These are phyloP conservation scores for Haplographium delicatum DNA, from an alignment of 495 filamentous ascomycete species.

Conservation along the genomic window DNA sequence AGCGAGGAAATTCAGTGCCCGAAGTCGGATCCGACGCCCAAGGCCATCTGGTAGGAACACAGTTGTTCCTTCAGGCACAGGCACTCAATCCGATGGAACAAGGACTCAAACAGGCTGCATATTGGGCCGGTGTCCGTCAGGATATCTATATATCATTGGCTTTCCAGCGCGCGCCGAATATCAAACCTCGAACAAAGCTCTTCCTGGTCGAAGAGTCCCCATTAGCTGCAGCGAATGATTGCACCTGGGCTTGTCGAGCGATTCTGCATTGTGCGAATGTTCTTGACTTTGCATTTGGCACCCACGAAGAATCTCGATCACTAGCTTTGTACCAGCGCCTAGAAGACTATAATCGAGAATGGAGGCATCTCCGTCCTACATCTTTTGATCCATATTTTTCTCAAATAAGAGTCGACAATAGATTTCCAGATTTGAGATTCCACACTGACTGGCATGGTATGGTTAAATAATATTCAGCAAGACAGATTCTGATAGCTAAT, in stretches of 20 bases:
- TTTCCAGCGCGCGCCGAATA: conserved; percentile 23
- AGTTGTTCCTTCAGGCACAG: neutral
- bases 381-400: neutral
- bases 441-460: neutral
- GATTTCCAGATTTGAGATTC: neutral
- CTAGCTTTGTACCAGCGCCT: no score
- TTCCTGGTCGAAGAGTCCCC: neutral
- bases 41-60: conserved; percentile 14
- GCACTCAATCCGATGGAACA: neutral
- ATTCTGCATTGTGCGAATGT: neutral
- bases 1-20: no score
- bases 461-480: neutral
- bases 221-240: neutral
- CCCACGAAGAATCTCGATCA: neutral
- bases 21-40: neutral
- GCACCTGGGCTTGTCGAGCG: neutral
- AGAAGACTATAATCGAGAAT: neutral
- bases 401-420: neutral
- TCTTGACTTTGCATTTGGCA: neutral
- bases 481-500: neutral
- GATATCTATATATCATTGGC: conserved; percentile 32
- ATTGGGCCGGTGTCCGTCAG: conserved; percentile 32
- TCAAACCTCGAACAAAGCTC: neutral
- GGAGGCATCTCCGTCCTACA: neutral
- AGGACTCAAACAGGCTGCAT: conserved; percentile 30